Percentiles rank a stretch among this genome's conserved stretches.
Evolutionary conservation across 75 land plant species (phyloP).

Genomic region (Cryptomeria japonica): DNA sequence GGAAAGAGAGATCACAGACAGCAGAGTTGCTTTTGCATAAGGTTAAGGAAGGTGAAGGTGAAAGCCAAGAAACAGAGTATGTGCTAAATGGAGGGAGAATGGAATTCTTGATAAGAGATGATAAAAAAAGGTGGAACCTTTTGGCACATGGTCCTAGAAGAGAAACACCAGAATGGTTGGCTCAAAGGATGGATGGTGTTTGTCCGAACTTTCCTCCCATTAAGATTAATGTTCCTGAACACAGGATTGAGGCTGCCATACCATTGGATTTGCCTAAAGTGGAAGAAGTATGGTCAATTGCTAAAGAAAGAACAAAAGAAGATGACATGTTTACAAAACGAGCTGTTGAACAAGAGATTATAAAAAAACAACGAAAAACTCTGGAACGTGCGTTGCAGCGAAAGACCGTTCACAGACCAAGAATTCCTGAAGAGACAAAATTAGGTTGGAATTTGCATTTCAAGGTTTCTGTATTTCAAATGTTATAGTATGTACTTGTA

Average conservation of each 20-base stretch:
- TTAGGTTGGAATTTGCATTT: slow-evolving; percentile 25
- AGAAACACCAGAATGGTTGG: slow-evolving; percentile 77
- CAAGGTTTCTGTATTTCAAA: not conserved
- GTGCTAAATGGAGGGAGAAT: slow-evolving; percentile 57
- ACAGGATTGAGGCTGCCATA: slow-evolving; percentile 13
- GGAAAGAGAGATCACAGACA: slow-evolving; percentile 61
- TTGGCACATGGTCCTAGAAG: slow-evolving; percentile 70
- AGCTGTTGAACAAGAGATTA: slow-evolving; percentile 52
- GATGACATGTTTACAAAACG: slow-evolving; percentile 48
- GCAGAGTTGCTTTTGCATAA: slow-evolving; percentile 45
- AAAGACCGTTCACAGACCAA: slow-evolving; percentile 40
- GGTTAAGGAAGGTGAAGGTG: slow-evolving; percentile 21
- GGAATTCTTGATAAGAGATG: slow-evolving; percentile 51
- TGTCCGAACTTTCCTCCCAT: slow-evolving; percentile 62
- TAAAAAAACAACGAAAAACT: slow-evolving; percentile 60
- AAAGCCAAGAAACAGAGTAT: slow-evolving; percentile 26
- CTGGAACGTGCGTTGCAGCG: slow-evolving; percentile 57
- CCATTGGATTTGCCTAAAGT: slow-evolving; percentile 49
- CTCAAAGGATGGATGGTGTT: slow-evolving; percentile 44
- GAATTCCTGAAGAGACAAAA: slow-evolving; percentile 37
- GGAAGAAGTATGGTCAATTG: slow-evolving; percentile 74
- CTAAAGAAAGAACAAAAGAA: slow-evolving; percentile 57
- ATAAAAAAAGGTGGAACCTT: slow-evolving; percentile 58
- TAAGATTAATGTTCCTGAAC: slow-evolving; percentile 20
- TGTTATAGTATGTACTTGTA: not conserved